Evolutionary conservation across 805 yeast genomes (phyloP).

Genomic region (Teunomyces kruisii): DNA sequence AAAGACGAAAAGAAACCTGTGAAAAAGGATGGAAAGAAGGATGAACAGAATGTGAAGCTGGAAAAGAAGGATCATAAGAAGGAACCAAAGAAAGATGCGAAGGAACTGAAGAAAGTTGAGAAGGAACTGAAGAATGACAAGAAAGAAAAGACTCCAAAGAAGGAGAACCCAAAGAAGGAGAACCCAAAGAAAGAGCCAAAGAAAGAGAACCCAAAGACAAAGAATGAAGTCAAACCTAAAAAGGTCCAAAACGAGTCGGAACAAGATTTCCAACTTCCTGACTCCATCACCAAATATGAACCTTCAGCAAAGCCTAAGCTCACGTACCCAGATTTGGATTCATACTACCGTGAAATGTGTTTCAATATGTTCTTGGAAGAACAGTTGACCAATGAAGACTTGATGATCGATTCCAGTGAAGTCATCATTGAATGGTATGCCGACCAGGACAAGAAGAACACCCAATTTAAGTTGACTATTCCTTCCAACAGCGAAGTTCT

Average conservation of each 20-base stretch:
- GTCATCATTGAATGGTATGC: conserved; percentile 53
- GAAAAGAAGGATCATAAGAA: background rate
- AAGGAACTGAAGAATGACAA: background rate
- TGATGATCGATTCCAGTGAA: conserved; percentile 36
- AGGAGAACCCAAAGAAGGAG: background rate
- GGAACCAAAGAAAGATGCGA: background rate
- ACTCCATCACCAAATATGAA: conserved; percentile 5
- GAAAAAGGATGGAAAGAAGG: background rate
- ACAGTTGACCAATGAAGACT: conserved; percentile 41
- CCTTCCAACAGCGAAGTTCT: conserved; percentile 49
- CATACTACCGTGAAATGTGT: conserved; percentile 59
- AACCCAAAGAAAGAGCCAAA: background rate
- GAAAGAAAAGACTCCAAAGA: background rate
- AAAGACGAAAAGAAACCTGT: background rate
- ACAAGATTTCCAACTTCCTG: conserved; percentile 1
- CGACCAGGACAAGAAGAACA: conserved; percentile 42
- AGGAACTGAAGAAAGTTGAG: background rate
- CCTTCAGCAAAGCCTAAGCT: conserved; percentile 34
- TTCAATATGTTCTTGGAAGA: conserved; percentile 66
- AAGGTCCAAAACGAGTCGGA: background rate
- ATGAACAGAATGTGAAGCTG: background rate
- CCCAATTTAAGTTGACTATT: conserved; percentile 43
- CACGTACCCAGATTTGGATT: conserved; percentile 48
- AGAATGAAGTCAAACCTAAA: no score
- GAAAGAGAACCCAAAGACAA: background rate